Evolutionary conservation across 2,329 filamentous ascomycete genomes (phyloP), one percentile per base, ranked within the genome.

Genomic region (Fusarium palustre): DNA sequence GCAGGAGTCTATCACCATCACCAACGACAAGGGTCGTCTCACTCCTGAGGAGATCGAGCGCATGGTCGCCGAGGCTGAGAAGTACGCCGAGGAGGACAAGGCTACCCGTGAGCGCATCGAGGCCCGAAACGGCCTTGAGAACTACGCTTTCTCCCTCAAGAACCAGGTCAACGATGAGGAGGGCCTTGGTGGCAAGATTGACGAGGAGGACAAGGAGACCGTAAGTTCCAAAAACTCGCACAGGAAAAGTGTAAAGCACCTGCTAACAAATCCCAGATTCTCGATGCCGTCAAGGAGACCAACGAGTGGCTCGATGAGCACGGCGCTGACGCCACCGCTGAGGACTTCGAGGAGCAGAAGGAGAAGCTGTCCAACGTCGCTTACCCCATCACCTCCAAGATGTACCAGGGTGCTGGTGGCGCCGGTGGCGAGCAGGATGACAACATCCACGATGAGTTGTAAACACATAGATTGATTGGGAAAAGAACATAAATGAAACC

Each of bases 301-400:
- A 91, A 91, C 76, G 94, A 97, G 81, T 99, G 96, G 96, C 91
- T 99, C 64, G 94, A 97, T 76, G 93, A 97, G 88, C 97, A 97
- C 84, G 92, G 89, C 73, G 89, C 91, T 73, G 91, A 91, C 54
- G 96, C 96, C 70, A 89, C 86, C 74, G 87, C 93, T 64, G 95
- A 97, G 86, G 96, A 98, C 86, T 97, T 98, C 77, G 94, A 97
- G 83, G 96, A 99, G 89, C 95, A 98, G 87, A 97, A 97, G 88
- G 95, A 99, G 92, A 97, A 97, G 89, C 89, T 99, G 74, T 97
- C 92, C 76, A 92, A 92, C 81, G 92, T 97, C 71, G 96, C 96
- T 56, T 97, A 98, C 86, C 96, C 96, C 74, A 99, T 99, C 85
- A 99, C 96, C 76, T 97, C 93, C 86, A 99, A 99, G 90, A 88